Base-by-base conservation (phyloP, 2,329 filamentous ascomycete species). In the Ophiostoma pallidulum region DNA sequence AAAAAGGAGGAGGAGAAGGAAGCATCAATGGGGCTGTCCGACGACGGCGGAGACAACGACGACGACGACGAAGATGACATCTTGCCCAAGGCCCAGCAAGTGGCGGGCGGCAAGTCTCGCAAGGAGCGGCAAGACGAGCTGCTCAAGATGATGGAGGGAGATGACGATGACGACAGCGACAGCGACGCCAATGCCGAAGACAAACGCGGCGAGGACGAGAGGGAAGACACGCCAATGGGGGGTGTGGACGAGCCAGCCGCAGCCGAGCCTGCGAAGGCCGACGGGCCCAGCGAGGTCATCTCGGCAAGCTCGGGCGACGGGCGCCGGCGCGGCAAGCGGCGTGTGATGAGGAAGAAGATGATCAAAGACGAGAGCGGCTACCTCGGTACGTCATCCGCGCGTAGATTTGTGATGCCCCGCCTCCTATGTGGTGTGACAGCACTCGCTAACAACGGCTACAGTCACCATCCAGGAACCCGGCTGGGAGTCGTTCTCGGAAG, bases 401-500 rank as follows among this genome's bases (percentile, higher is more conserved):
- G 19, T n/a, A n/a, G n/a, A n/a, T n/a, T n/a, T n/a, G n/a, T n/a
- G n/a, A n/a, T n/a, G n/a, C n/a, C n/a, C n/a, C n/a, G n/a, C n/a
- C n/a, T n/a, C n/a, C n/a, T n/a, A n/a, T n/a, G n/a, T n/a, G n/a
- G n/a, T n/a, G n/a, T n/a, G n/a, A n/a, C n/a, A n/a, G n/a, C n/a
- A n/a, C n/a, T 8, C 35, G 18, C 37, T 46, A 36, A 45, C 26
- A 24, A 7, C 10, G 2, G 12, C 29, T 50, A 29, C 57, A 92
- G 90, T 95, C 28, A 95, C 89, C 2, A 84, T 83, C 55, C 86
- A 94, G 64, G 88, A 94, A 60, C 67, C 77, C 0, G 83, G 75
- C 0, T 96, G 90, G 90, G 90, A 96, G 63, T 91, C 85, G 0
- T 95, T 94, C 67, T 94, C 88, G 0, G 90, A 96, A 62, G 89